A percentile compares a stretch with the other conserved stretches of the same genome.
These are phyloP conservation scores for Chenopodium quinoa DNA, from an alignment of 148 eudicot species.

Conservation along the genomic window DNA sequence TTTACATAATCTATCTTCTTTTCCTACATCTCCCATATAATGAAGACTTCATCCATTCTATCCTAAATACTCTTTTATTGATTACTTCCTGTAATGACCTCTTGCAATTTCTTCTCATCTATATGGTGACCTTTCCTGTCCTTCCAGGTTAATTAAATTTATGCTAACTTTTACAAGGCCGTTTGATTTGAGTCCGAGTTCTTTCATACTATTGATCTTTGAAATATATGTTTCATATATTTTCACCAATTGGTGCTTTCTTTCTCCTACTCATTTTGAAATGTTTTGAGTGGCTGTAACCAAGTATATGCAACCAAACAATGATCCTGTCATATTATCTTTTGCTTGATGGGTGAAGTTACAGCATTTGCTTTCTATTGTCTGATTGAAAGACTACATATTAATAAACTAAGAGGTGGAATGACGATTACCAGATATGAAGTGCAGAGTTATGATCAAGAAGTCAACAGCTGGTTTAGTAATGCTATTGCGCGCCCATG, in stretches of 20 bases:
- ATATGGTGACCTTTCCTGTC: too few species aligned
- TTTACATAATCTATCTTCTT: not conserved
- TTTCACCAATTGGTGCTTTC: not conserved
- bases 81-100: not conserved
- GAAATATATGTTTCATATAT: not conserved
- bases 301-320: not conserved
- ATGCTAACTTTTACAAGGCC: too few species aligned
- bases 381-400: not conserved
- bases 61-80: too few species aligned
- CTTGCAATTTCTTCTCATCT: not conserved
- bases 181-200: not conserved
- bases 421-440: slow-evolving; percentile 52
- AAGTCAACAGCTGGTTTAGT: slow-evolving; percentile 78
- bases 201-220: not conserved
- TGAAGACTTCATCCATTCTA: too few species aligned
- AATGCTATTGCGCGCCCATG: slow-evolving; percentile 83
- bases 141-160: too few species aligned
- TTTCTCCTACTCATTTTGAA: not conserved
- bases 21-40: not conserved
- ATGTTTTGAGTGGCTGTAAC: not conserved
- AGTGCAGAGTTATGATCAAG: slow-evolving; percentile 53
- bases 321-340: not conserved
- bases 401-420: slow-evolving; percentile 8
- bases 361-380: not conserved
- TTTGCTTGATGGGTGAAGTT: not conserved